Evolutionary conservation across 2,329 filamentous ascomycete species (phyloP), one percentile per base, ranked within the genome.

Genomic region (Aspergillus neotritici): DNA sequence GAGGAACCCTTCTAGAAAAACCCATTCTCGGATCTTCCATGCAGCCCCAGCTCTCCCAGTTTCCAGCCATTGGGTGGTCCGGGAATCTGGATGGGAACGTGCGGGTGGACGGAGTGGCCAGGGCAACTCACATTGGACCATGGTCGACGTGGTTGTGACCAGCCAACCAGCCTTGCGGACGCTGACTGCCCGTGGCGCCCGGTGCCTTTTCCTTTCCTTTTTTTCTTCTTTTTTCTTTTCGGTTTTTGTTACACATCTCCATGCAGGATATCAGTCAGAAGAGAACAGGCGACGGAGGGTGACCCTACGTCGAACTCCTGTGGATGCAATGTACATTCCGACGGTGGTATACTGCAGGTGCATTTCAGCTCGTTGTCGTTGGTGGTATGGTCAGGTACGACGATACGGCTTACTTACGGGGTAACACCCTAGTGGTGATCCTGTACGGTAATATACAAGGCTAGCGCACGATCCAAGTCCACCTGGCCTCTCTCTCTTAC

Each of bases 1-100:
- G 21, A 21, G 29, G 31, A 41, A 41, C 25, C 29, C 41, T 56
- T 57, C 52, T 53, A 51, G 53, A 56, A 56, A 56, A 40, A 41
- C 17, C 36, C 11, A 25, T 25, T 39, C 48, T 48, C 16, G 16
- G 41, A 42, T 44, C 43, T 56, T 56, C 53, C 43, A 49, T 57
- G 53, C 53, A 55, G 46, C 31, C 32, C 14, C 37, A 51, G 41
- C 41, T 38, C 41, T 44, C 34, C 29, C 33, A 25, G n/a, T n/a
- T 25, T 14, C 30, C 30, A 34, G 15, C 46, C 51, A 48, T 41
- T 47, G 42, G 49, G 44, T 44, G 40, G 36, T 16, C 35, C 17
- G 31, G 41, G 39, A 31, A 42, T 38, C 29, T 39, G 17, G 30
- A 34, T 40, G 21, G 32, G 31, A 46, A 40, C 43, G 42, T 53